A percentile compares a stretch with the other conserved stretches of the same genome.
phyloP scores from a whole-genome alignment of 2,329 filamentous ascomycete genomes.

The Sphaerulina musiva region DNA sequence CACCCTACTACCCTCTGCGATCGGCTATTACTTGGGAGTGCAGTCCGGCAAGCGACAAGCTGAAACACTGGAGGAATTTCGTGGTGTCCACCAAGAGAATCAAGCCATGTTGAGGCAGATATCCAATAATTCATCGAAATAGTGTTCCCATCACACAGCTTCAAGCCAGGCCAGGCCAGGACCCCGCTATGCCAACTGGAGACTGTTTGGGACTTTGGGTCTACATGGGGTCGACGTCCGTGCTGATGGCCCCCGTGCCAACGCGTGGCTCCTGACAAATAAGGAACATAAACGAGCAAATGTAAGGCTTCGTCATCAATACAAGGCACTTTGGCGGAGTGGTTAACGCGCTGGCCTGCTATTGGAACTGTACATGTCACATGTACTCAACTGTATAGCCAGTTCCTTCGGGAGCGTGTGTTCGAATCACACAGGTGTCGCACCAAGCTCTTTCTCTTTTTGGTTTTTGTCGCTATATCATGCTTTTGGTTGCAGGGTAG shows the following conservation, averaged over 20 bases:
- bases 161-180: neutral
- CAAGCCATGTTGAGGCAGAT: slow-evolving; percentile 21
- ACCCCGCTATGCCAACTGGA: neutral
- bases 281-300: too few species aligned
- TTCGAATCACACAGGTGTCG: slow-evolving; percentile 18
- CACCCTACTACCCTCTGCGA: slow-evolving; percentile 29
- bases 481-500: too few species aligned
- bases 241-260: too few species aligned
- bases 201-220: neutral
- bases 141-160: neutral
- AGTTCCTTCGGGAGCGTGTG: slow-evolving; percentile 14
- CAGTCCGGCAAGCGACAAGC: slow-evolving; percentile 30
- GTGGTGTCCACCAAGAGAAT: slow-evolving; percentile 23
- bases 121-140: slow-evolving; percentile 17
- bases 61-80: slow-evolving; percentile 27
- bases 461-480: neutral
- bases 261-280: too few species aligned
- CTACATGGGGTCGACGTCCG: too few species aligned
- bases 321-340: slow-evolving; percentile 7
- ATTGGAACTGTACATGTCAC: slow-evolving; percentile 6
- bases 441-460: neutral
- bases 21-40: slow-evolving; percentile 28
- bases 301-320: too few species aligned
- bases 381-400: slow-evolving; percentile 8
- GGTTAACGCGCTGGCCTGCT: slow-evolving; percentile 18